These are phyloP conservation scores for Persicaria maculosa DNA, from an alignment of 148 eudicot species.

Conservation along the genomic window DNA sequence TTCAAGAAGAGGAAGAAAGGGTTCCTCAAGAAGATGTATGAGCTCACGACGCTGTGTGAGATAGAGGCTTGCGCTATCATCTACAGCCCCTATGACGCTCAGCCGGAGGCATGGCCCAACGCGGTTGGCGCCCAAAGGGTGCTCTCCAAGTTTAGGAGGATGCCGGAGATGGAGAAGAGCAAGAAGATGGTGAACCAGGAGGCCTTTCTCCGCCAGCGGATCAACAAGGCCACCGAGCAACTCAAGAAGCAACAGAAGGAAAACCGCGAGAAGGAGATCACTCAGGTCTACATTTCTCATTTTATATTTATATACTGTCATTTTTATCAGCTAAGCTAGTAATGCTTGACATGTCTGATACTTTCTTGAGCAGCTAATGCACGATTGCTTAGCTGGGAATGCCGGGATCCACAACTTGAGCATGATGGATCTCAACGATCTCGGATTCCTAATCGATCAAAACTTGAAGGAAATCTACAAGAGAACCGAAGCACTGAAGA, in stretches of 20 bases:
- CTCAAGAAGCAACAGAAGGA: slow-evolving; percentile 38
- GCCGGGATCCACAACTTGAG: slow-evolving; percentile 27
- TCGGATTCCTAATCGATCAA: slow-evolving; percentile 46
- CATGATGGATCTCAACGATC: slow-evolving; percentile 43
- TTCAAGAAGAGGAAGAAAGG: slow-evolving; percentile 80
- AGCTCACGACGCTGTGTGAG: slow-evolving; percentile 59
- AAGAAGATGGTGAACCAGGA: slow-evolving; percentile 61
- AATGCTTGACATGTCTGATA: no score
- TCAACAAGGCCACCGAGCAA: slow-evolving; percentile 27
- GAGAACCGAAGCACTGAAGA: slow-evolving; percentile 23
- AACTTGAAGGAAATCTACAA: slow-evolving; percentile 37
- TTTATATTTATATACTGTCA: background rate
- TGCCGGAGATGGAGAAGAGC: slow-evolving; percentile 45
- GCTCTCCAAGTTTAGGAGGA: slow-evolving; percentile 26
- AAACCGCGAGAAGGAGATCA: slow-evolving; percentile 33
- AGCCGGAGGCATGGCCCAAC: slow-evolving; percentile 63
- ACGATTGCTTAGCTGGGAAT: slow-evolving; percentile 42
- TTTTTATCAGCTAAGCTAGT: background rate
- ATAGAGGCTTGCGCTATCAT: slow-evolving; percentile 65
- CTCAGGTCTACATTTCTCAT: background rate
- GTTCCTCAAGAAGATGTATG: slow-evolving; percentile 56
- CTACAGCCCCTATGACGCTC: slow-evolving; percentile 49
- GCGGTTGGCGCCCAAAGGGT: slow-evolving; percentile 28
- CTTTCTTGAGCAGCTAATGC: slow-evolving; percentile 24
- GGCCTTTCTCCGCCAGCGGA: slow-evolving; percentile 34